Evolutionary conservation across 2,329 filamentous ascomycete species (phyloP).

Genomic region (Colletotrichum sojae): DNA sequence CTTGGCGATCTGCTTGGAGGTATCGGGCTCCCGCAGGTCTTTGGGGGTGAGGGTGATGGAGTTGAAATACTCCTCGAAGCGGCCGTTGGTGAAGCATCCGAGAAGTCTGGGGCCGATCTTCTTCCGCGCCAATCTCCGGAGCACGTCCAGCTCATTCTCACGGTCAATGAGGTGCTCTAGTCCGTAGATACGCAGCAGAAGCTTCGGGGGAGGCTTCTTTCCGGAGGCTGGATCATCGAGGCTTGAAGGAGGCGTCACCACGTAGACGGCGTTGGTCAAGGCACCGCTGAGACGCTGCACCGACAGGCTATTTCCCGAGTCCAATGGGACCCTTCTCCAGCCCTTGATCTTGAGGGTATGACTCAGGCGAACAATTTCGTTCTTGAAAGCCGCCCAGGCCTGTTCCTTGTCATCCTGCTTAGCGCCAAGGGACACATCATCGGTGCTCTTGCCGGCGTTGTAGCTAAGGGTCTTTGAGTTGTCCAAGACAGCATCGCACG

Average conservation of each 20-base stretch:
- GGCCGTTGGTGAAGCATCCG: constrained; percentile 93
- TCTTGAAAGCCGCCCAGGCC: constrained; percentile 90
- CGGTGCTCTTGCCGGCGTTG: constrained; percentile 61
- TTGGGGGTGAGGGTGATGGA: constrained; percentile 83
- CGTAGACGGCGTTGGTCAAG: constrained; percentile 96
- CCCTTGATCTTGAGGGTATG: constrained; percentile 93
- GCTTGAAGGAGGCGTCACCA: constrained; percentile 84
- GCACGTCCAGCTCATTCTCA: constrained; percentile 88
- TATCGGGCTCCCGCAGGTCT: constrained; percentile 85
- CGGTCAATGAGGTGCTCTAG: constrained; percentile 97
- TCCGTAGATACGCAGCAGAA: constrained; percentile 93
- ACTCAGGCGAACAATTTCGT: constrained; percentile 88
- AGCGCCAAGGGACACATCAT: constrained; percentile 58
- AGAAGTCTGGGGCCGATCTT: constrained; percentile 92
- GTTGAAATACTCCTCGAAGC: constrained; percentile 95
- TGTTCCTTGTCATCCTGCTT: constrained; percentile 75
- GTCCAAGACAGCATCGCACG: constrained; percentile 87
- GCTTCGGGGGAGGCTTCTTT: constrained; percentile 71
- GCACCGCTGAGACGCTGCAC: constrained; percentile 89
- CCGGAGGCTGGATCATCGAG: constrained; percentile 57
- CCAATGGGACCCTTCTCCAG: constrained; percentile 87
- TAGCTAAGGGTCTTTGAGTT: constrained; percentile 92
- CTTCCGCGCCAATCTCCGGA: constrained; percentile 88
- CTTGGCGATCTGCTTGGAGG: constrained; percentile 94
- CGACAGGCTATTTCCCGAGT: constrained; percentile 76